These are phyloP conservation scores for Chytridiales sp. DNA, from an alignment of 371 early-diverging fungal genomes.

Conservation along the genomic window DNA sequence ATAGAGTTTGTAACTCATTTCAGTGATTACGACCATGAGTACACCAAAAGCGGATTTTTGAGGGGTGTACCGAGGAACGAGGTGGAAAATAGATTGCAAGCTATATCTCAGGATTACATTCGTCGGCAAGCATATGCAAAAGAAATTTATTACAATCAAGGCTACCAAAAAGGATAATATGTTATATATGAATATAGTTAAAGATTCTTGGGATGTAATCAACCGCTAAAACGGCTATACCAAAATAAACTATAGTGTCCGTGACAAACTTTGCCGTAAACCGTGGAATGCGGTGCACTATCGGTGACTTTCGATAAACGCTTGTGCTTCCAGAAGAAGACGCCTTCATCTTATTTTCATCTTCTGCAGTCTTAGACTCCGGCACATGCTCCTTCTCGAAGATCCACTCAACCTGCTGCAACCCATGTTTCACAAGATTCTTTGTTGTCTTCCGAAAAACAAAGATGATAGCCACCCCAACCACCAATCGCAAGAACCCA, in stretches of 20 bases:
- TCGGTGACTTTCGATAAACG: neutral
- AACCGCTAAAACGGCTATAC: conserved; percentile 26
- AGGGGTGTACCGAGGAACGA: too few species aligned
- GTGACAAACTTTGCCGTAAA: conserved; percentile 13
- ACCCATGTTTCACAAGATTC: neutral
- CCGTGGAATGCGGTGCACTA: conserved; percentile 5
- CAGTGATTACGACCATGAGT: too few species aligned
- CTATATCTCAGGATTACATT: too few species aligned
- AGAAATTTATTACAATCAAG: too few species aligned
- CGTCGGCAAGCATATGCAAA: too few species aligned
- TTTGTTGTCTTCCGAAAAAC: conserved; percentile 20
- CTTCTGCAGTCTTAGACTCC: conserved; percentile 2
- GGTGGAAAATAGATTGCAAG: too few species aligned
- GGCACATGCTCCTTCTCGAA: neutral
- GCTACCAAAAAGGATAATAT: neutral
- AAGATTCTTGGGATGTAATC: conserved; percentile 19
- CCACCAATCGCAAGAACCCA: neutral
- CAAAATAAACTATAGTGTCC: conserved; percentile 22
- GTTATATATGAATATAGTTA: conserved; percentile 8
- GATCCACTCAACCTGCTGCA: neutral
- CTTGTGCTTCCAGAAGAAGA: neutral
- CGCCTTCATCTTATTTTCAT: neutral
- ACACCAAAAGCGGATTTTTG: too few species aligned
- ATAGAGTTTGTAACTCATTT: too few species aligned
- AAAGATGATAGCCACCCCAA: conserved; percentile 6